Evolutionary conservation across 495 filamentous ascomycete genomes (phyloP), one percentile per base, ranked within the genome.

Genomic region (Penicillium roqueforti): DNA sequence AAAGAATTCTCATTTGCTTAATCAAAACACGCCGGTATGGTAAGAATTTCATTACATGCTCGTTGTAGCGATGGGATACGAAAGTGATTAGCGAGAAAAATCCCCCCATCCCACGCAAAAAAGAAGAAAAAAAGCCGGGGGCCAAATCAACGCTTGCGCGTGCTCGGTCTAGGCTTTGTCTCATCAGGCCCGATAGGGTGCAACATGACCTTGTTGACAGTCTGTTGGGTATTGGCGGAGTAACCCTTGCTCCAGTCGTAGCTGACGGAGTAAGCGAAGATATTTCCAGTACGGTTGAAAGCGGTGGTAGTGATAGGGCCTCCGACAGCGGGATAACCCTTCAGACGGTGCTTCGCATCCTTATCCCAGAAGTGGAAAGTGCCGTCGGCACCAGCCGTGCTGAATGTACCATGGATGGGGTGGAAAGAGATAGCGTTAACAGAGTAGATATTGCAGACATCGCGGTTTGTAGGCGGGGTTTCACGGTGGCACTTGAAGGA

Each of bases 191-290:
- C 73, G 11, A 96, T 81, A 1, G 83, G 82, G 71, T 93, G 91
- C 58, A 97, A 74, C 84, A 95, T 92, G 49, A 97, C 82, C 71
- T 93, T 95, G 68, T 85, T 91, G 6, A 84, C 78, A 36, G 81
- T 79, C 56, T 83, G 77, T 19, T 80, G 83, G 26, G 68, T 89
- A 67, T 93, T 92, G 26, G 67, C 78, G 7, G 80, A 75, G 69
- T 89, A 92, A 10, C 92, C 92, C 70, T 95, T 95, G 65, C 86
- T 88, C 92, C 92, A 97, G 74, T 97, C 92, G 61, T 97, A 97
- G 61, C 88, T 91, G 26, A 95, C 81, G 6, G 91, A 87, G 63
- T 96, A 97, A 16, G 90, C 91, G 63, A 96, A 95, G 58, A 92
- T 88, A 59, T 75, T 83, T 43, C 91, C 92, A 47, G 73, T 83